Base-by-base conservation (phyloP, 306 rosid species). In the Cucurbita ficifolia region DNA sequence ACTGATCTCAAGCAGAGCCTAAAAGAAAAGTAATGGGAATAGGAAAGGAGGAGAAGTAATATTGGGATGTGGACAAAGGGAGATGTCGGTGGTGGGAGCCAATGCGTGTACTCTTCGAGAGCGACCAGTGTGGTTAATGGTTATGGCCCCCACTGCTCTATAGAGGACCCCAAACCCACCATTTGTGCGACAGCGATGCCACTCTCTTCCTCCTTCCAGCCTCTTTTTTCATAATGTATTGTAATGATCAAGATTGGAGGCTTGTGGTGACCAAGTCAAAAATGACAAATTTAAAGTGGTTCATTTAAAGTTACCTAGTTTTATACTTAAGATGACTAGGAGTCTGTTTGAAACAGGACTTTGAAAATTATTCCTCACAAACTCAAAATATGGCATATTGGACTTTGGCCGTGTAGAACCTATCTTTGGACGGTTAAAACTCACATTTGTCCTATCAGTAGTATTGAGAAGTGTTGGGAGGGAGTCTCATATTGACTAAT, bases 1-100 rank as follows among this genome's bases (percentile, higher is more conserved):
- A 54, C 19, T 29, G 8, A 53, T 0, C 5, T 1, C 24, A 19
- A 53, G 18, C 59, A 0, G 17, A 21, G 36, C 36, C 61, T 9
- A 56, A 10, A 29, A 13, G 10, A 29, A 21, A 56, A 0, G 38
- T 22, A 36, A n/a, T 38, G 16, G 36, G 71, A 64, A 45, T 78
- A 67, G 21, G 14, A 48, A 29, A 29, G 33, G 33, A 29, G 33
- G 33, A 29, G 33, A 29, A 29, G 33, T 29, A 29, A 29, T 40
- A 14, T 49, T 16, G 16, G 45, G 59, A 49, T 50, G 74, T 35
- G 56, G 46, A n/a, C 46, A 46, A 29, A 50, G 59, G 17, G 22
- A 48, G 58, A 29, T 49, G 74, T 50, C 59, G 74, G 74, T 70
- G 74, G 55, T 50, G 74, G 58, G 42, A 70, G 42, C 74, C 74